phyloP scores from a whole-genome alignment of 2,329 filamentous ascomycete species.

The Fusarium stilboides region DNA sequence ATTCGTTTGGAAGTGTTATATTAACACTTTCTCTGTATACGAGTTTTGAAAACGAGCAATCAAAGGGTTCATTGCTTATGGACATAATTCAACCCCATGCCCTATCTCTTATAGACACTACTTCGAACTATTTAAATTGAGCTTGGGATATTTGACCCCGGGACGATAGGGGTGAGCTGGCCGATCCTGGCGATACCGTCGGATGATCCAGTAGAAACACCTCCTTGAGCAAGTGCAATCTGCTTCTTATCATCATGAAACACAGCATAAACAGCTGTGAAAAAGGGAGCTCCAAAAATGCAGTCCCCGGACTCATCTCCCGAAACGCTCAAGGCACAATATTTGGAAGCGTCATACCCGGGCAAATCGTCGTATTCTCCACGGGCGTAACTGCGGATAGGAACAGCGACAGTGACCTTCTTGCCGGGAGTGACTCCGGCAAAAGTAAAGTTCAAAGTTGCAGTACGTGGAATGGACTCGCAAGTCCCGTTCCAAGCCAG shows the following conservation, averaged over 20 bases:
- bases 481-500: conserved; percentile 15
- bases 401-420: conserved; percentile 2
- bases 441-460: conserved; percentile 12
- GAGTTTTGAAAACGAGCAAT: too few species aligned
- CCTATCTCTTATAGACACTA: too few species aligned
- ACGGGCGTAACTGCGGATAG: not conserved
- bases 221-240: conserved; percentile 14
- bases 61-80: too few species aligned
- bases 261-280: conserved; percentile 13
- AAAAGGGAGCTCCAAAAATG: conserved; percentile 19
- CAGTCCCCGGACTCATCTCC: not conserved
- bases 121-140: not conserved
- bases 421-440: not conserved
- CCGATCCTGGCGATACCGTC: not conserved
- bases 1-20: too few species aligned
- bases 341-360: not conserved
- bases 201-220: conserved; percentile 4
- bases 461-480: conserved; percentile 6
- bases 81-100: too few species aligned
- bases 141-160: not conserved
- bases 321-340: not conserved
- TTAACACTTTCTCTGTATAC: too few species aligned
- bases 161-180: not conserved
- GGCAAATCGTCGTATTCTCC: not conserved
- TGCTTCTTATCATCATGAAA: conserved; percentile 20